phyloP scores from a whole-genome alignment of 805 yeast species.

The Ogataea pilisensis region DNA sequence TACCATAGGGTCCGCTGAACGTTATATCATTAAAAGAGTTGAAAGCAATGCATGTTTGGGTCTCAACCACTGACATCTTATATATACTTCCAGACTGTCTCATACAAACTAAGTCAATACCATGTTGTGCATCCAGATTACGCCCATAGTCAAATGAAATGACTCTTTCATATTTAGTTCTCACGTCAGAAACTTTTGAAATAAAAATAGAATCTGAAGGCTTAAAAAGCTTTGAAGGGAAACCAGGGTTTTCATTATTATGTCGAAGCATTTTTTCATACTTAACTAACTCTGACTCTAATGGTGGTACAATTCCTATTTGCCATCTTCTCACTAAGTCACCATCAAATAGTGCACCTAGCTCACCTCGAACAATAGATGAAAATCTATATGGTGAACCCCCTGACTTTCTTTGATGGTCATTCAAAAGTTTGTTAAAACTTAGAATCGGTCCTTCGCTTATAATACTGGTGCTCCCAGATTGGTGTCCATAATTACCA shows the following conservation, averaged over 20 bases:
- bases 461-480: conserved; percentile 14
- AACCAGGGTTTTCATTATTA: conserved; percentile 18
- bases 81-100: conserved; percentile 87
- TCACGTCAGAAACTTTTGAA: conserved; percentile 67
- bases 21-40: conserved; percentile 66
- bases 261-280: conserved; percentile 18
- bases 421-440: conserved; percentile 59
- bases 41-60: conserved; percentile 58
- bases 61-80: conserved; percentile 68
- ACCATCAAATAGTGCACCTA: conserved; percentile 77
- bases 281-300: conserved; percentile 20
- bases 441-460: conserved; percentile 54
- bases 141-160: conserved; percentile 83
- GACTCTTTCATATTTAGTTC: conserved; percentile 75
- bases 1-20: conserved; percentile 55
- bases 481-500: conserved; percentile 6
- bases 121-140: conserved; percentile 41
- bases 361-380: conserved; percentile 60
- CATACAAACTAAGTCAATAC: conserved; percentile 75
- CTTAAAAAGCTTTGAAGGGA: conserved; percentile 6
- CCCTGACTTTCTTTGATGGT: conserved; percentile 51
- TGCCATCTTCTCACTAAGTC: conserved; percentile 78
- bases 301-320: conserved; percentile 52
- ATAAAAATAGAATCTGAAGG: conserved; percentile 63
- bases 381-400: conserved; percentile 70